A percentile compares a stretch with the other conserved stretches of the same genome.
Conservation (phyloP, 192 early-diverging fungal species). For the Blastocladiella britannica region DNA sequence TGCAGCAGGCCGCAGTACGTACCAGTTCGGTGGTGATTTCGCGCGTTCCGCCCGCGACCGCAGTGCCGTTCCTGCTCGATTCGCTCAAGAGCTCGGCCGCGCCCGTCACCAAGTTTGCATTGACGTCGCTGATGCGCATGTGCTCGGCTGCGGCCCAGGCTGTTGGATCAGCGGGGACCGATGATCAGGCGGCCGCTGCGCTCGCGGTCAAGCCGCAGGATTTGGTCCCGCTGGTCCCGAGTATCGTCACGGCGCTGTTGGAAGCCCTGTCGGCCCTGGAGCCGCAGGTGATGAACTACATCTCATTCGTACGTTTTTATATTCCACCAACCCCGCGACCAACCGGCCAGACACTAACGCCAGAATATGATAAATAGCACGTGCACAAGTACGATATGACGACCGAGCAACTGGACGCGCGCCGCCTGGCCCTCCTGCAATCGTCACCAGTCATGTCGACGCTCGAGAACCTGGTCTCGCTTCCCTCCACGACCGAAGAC, state of each 20-base stretch:
- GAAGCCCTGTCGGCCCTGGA: conserved; percentile 4
- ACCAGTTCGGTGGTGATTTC: background rate
- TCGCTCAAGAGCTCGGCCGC: background rate
- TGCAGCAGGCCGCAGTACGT: background rate
- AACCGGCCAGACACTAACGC: too few species aligned
- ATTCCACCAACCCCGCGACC: too few species aligned
- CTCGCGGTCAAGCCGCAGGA: background rate
- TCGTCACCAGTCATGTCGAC: background rate
- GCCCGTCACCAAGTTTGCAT: background rate
- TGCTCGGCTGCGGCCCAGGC: too few species aligned
- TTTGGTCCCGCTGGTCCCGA: background rate
- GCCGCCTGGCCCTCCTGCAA: background rate
- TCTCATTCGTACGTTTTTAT: too few species aligned
- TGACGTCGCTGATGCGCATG: background rate
- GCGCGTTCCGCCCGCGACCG: background rate
- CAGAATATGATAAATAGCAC: too few species aligned
- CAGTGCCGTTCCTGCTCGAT: background rate
- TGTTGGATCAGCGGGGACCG: too few species aligned
- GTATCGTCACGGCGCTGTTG: background rate
- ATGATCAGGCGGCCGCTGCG: too few species aligned
- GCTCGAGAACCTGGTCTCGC: background rate
- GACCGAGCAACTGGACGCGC: background rate
- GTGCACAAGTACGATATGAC: conserved; percentile 3
- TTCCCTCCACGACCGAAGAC: background rate
- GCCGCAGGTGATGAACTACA: conserved; percentile 4